Evolutionary conservation across 2,329 filamentous ascomycete genomes (phyloP).

Genomic region (Fusarium graminum): DNA sequence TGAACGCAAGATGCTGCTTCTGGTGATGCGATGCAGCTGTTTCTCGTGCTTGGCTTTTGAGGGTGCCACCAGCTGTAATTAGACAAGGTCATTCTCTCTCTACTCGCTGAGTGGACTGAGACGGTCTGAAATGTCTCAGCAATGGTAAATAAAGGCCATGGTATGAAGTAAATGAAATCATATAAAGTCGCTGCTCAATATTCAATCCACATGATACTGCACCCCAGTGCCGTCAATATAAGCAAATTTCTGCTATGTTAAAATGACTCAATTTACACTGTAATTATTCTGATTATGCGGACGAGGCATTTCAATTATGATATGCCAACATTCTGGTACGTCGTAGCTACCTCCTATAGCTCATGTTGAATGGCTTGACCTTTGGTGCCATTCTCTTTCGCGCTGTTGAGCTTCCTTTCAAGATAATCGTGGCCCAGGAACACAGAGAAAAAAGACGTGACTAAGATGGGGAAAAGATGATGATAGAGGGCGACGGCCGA

Average conservation of each 20-base stretch:
- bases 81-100: constrained; percentile 18
- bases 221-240: background rate
- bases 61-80: constrained; percentile 24
- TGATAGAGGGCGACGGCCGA: constrained; percentile 9
- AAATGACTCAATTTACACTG: constrained; percentile 19
- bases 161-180: constrained; percentile 4
- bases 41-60: constrained; percentile 25
- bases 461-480: constrained; percentile 5
- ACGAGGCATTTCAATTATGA: constrained; percentile 20
- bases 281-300: constrained; percentile 26
- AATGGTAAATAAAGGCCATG: constrained; percentile 4
- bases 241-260: constrained; percentile 19
- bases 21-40: constrained; percentile 38
- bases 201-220: background rate
- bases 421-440: constrained; percentile 32
- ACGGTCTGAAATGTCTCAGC: constrained; percentile 26
- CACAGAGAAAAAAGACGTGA: constrained; percentile 20
- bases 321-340: constrained; percentile 22
- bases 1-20: constrained; percentile 41
- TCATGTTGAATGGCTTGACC: constrained; percentile 54
- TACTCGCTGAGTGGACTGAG: constrained; percentile 11
- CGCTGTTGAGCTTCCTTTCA: constrained; percentile 46
- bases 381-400: constrained; percentile 44
- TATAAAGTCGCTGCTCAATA: constrained; percentile 2
- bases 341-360: constrained; percentile 47